phyloP scores from a whole-genome alignment of 2,329 filamentous ascomycete species.

The Cercospora sp. region DNA sequence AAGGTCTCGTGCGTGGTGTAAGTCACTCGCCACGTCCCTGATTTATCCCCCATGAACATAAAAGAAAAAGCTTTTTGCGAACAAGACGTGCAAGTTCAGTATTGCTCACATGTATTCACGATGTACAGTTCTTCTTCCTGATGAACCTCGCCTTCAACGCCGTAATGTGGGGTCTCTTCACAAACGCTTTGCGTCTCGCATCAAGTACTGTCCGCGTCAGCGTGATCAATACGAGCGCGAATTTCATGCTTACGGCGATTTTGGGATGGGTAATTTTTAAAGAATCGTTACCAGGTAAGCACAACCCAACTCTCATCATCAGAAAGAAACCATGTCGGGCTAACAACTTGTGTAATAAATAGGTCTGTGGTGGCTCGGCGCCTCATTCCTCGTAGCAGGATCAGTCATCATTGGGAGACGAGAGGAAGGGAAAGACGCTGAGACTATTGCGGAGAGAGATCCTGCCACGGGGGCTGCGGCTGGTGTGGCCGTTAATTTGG shows the following conservation, averaged over 20 bases:
- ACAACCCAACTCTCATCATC: neutral
- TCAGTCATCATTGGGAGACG: constrained; percentile 76
- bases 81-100: no score
- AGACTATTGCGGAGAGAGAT: constrained; percentile 25
- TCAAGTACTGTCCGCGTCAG: constrained; percentile 76
- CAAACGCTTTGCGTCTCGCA: constrained; percentile 70
- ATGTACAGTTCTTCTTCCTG: constrained; percentile 74
- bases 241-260: constrained; percentile 76
- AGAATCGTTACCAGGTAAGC: constrained; percentile 62
- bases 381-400: constrained; percentile 68
- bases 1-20: constrained; percentile 54
- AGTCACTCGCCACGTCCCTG: no score
- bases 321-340: neutral
- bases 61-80: no score
- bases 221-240: constrained; percentile 78
- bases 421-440: constrained; percentile 53
- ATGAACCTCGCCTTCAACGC: constrained; percentile 75
- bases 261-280: constrained; percentile 70
- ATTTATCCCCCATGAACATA: no score
- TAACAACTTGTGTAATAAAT: neutral
- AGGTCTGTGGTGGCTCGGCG: constrained; percentile 73
- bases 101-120: no score
- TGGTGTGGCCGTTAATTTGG: constrained; percentile 12
- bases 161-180: constrained; percentile 84
- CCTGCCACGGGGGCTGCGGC: constrained; percentile 20